Base-by-base conservation (phyloP, 768 basidiomycete species). In the Stropharia rugosoannulata region DNA sequence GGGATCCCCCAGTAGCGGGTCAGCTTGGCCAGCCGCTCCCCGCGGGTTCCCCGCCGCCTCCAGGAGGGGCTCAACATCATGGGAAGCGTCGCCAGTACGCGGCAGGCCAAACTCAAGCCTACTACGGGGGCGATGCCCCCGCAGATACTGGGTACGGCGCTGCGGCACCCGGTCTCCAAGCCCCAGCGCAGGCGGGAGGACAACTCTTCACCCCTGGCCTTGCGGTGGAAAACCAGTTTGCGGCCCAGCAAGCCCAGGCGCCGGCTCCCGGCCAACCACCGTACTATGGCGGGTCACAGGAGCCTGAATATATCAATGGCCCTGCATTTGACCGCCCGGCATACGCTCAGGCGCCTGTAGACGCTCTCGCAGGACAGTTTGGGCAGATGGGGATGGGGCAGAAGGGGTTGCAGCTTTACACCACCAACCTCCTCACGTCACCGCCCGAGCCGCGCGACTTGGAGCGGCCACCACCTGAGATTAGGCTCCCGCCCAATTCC, bases 371-470 rank as follows among this genome's bases (percentile, higher is more conserved):
- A 2, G 86, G 87, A 62, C 94, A 97, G 70, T 97, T 98, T 65
- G 78, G 86, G 27, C 84, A 89, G 72, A 95, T 98, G 95, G 87
- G 87, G 44, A 73, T 98, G 68, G 82, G 78, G 6, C 85, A 84
- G 69, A 90, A 88, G 66, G 85, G 84, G 43, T 84, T 90, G 65
- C 83, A 85, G 56, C 79, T 95, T 42, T 84, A 86, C 69, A 97
- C 94, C 1, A 83, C 92, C 56, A 98, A 98, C 76, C 81, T 99
- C 46, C 85, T 98, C 67, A 93, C 93, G 2, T 86, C 90, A 37
- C 93, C 94, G 32, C 92, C 95, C 25, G 94, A 98, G 68, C 95
- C 96, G 2, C 81, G 84, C 46, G 94, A 93, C 59, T 76, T 99
- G 43, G 76, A 82, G 41, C 76, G 80, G 35, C 87, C 89, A 0